Base-by-base conservation (phyloP, 1,139 yeast genomes). In the Kluyveromyces sp. region DNA sequence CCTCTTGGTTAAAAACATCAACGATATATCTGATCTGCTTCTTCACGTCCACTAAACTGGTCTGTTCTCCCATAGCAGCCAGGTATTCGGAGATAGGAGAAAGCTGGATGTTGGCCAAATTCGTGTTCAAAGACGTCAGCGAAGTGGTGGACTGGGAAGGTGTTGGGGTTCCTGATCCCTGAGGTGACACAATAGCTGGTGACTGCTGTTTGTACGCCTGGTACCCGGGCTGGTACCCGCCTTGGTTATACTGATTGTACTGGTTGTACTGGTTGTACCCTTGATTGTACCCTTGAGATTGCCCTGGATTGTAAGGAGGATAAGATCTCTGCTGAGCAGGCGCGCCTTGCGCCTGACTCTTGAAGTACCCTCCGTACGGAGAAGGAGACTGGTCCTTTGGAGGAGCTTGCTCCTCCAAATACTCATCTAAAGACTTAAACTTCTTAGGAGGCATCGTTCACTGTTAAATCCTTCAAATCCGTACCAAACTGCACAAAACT, bases 31-130 rank as follows among this genome's bases (percentile, higher is more conserved):
- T 78, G 36, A 81, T 78, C 50, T 80, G 80, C 29, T 74, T 64
- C 60, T 83, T 79, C 40, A 82, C 74, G 43, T 84, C 95, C 20
- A 81, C 68, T 36, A 85, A 69, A 46, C 78, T 72, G 40, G 75
- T 61, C 13, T 84, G 79, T 36, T 66, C 68, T 47, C 80, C 78
- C 41, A 88, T 70, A 40, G 71, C 70, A 26, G 67, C 65, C 54
- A 89, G 68, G 48, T 73, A 64, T 30, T 75, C 80, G 40, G 82
- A 74, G 49, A 88, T 71, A 16, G 96, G 95, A n/a, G 83, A 68
- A 39, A 78, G 61, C 32, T 73, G 75, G 50, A 88, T 67, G 54
- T 83, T 84, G 48, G 74, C 73, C 58, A 87, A 70, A 8, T 92
- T 84, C 34, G 84, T 74, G 48, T 77, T 77, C 48, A 88, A 69